Conservation (phyloP, 257 asterid genomes). For the Nicotiana tomentosiformis region DNA sequence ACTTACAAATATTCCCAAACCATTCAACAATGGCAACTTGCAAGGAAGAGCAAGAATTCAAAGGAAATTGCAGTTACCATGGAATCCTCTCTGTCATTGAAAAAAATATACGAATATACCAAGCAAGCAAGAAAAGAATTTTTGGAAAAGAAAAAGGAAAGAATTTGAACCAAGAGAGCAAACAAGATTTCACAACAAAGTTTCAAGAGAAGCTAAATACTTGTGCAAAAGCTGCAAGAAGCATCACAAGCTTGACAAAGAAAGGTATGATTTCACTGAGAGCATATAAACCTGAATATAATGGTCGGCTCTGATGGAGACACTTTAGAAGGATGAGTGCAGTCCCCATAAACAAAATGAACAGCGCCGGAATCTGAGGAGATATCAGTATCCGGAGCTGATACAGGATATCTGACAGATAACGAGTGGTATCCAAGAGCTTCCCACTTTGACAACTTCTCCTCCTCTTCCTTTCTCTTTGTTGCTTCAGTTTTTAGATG, state of each 20-base stretch:
- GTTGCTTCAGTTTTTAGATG: conserved; percentile 64
- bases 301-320: conserved; percentile 62
- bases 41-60: background rate
- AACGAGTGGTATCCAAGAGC: conserved; percentile 76
- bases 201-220: background rate
- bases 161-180: background rate
- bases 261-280: background rate
- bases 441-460: conserved; percentile 75
- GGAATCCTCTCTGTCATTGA: background rate
- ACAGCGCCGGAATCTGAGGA: conserved; percentile 62
- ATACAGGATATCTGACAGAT: conserved; percentile 46
- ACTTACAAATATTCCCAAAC: background rate
- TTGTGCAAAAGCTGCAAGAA: background rate
- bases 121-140: background rate
- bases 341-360: conserved; percentile 87
- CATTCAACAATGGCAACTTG: background rate
- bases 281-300: conserved; percentile 55
- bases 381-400: conserved; percentile 39
- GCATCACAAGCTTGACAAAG: background rate
- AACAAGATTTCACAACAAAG: background rate
- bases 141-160: background rate
- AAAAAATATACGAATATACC: background rate
- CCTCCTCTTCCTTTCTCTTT: conserved; percentile 65
- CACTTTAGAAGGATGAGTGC: conserved; percentile 63
- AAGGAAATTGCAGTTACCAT: background rate